phyloP scores from a whole-genome alignment of 2,329 filamentous ascomycete species.

The Aspergillus quadricinctus region DNA sequence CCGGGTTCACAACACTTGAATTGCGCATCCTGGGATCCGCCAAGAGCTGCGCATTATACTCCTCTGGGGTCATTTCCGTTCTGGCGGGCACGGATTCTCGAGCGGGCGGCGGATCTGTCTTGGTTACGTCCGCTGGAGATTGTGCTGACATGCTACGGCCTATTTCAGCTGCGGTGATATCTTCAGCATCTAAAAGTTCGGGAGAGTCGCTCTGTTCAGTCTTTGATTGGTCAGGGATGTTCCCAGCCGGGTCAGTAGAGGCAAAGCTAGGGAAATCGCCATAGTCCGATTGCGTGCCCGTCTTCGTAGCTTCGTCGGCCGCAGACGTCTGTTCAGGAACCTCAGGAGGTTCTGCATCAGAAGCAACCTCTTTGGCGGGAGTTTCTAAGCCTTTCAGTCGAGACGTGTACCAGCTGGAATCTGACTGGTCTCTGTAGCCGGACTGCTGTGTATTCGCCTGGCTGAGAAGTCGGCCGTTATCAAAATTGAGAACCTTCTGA shows the following conservation, averaged over 20 bases:
- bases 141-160: background rate
- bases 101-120: conserved; percentile 15
- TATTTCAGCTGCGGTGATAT: background rate
- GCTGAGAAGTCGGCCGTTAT: conserved; percentile 60
- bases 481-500: conserved; percentile 70
- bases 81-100: conserved; percentile 25
- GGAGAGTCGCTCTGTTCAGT: background rate
- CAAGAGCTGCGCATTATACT: conserved; percentile 83
- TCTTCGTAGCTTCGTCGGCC: conserved; percentile 21
- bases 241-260: conserved; percentile 14
- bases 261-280: conserved; percentile 36
- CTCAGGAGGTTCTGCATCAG: conserved; percentile 14
- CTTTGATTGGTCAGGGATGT: background rate
- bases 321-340: background rate
- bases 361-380: conserved; percentile 18
- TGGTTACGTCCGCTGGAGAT: background rate
- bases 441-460: conserved; percentile 57
- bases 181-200: background rate
- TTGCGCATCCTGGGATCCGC: conserved; percentile 81
- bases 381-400: conserved; percentile 53
- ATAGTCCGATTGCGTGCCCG: conserved; percentile 41
- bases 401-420: conserved; percentile 74
- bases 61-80: conserved; percentile 70
- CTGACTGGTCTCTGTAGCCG: conserved; percentile 76
- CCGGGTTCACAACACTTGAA: conserved; percentile 85